phyloP scores from a whole-genome alignment of 768 basidiomycete species.

The Mycena olivaceomarginata region DNA sequence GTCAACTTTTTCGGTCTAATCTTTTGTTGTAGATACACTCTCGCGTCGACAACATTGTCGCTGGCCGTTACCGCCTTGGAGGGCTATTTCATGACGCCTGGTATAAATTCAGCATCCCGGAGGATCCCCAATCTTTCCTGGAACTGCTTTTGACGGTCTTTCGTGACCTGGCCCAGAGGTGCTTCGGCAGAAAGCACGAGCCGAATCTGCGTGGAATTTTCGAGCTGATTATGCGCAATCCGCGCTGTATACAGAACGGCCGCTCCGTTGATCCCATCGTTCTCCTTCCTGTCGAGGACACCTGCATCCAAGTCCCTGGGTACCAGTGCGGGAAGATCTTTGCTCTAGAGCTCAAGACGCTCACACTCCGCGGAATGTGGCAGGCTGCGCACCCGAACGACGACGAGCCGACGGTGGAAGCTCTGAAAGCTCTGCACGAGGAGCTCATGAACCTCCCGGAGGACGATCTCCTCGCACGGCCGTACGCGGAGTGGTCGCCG shows the following conservation, averaged over 20 bases:
- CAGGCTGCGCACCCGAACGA: slow-evolving; percentile 14
- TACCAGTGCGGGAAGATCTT: neutral
- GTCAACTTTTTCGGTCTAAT: neutral
- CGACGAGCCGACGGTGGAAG: slow-evolving; percentile 17
- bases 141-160: slow-evolving; percentile 6
- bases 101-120: neutral
- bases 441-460: slow-evolving; percentile 10
- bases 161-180: neutral
- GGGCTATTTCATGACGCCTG: neutral
- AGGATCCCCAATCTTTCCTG: neutral
- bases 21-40: neutral
- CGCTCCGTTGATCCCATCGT: neutral
- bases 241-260: neutral
- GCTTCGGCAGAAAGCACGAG: slow-evolving; percentile 3
- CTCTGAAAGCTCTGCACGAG: slow-evolving; percentile 9
- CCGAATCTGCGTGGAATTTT: slow-evolving; percentile 28
- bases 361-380: slow-evolving; percentile 33
- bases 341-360: neutral
- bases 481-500: slow-evolving; percentile 22
- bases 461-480: neutral
- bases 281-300: neutral
- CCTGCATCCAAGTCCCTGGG: neutral
- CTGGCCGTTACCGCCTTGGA: neutral
- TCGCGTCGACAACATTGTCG: slow-evolving; percentile 3
- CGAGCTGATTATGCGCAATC: slow-evolving; percentile 22